Conservation (phyloP, 345 rosid genomes). For the Raphanus sativus region DNA sequence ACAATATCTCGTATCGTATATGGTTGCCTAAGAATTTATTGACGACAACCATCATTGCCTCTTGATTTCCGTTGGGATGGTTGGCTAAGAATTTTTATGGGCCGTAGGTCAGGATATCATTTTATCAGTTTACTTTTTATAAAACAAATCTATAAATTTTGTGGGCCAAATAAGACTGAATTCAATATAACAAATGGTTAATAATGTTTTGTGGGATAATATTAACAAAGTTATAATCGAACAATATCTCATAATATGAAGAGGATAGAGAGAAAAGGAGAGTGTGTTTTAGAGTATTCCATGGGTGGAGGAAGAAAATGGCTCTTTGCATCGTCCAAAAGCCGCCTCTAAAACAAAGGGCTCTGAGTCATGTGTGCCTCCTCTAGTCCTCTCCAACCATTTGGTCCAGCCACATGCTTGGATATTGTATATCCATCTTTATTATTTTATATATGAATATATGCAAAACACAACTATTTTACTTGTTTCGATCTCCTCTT, state of each 20-base stretch:
- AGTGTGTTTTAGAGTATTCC: slow-evolving; percentile 18
- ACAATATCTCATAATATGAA: neutral
- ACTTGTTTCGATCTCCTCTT: neutral
- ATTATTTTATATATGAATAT: neutral
- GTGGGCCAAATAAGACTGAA: neutral
- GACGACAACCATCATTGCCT: neutral
- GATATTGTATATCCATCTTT: slow-evolving; percentile 24
- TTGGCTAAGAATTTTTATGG: neutral
- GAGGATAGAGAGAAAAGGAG: neutral
- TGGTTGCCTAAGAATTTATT: neutral
- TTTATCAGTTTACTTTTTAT: neutral
- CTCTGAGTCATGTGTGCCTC: slow-evolving; percentile 21
- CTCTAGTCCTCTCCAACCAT: slow-evolving; percentile 17
- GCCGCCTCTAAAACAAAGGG: slow-evolving; percentile 44
- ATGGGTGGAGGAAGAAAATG: slow-evolving; percentile 31
- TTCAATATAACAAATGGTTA: neutral
- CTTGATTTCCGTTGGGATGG: neutral
- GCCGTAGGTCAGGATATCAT: neutral
- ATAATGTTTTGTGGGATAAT: neutral
- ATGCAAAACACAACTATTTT: slow-evolving; percentile 7
- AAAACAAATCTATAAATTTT: neutral
- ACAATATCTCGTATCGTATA: neutral
- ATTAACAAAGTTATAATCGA: neutral
- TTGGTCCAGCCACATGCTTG: slow-evolving; percentile 40
- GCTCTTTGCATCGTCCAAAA: slow-evolving; percentile 57